Conservation (phyloP, 208 protist genomes). For the Trypanosoma conorhini region DNA sequence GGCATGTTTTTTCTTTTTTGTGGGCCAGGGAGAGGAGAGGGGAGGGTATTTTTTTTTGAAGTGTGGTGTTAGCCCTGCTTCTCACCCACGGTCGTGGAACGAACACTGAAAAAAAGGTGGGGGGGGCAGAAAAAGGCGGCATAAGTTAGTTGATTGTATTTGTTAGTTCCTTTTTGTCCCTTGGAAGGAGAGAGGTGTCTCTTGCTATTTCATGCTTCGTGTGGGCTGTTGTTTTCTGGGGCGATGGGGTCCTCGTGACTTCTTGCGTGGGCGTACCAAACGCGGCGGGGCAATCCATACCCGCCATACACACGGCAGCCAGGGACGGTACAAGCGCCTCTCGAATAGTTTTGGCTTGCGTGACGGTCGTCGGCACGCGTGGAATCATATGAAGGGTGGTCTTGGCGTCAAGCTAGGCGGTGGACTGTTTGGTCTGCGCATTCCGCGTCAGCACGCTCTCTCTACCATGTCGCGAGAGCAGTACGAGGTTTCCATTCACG, state of each 20-base stretch:
- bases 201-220: neutral
- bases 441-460: constrained; percentile 75
- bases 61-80: too few relatives aligned
- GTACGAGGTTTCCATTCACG: constrained; percentile 76
- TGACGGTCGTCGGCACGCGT: constrained; percentile 72
- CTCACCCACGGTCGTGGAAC: too few relatives aligned
- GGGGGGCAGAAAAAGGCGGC: too few relatives aligned
- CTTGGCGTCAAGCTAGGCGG: constrained; percentile 86
- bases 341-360: constrained; percentile 59
- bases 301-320: constrained; percentile 81
- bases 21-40: too few relatives aligned
- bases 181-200: neutral
- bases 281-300: constrained; percentile 76
- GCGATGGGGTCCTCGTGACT: constrained; percentile 79
- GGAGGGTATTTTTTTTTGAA: neutral
- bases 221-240: constrained; percentile 25
- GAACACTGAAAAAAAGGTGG: too few relatives aligned
- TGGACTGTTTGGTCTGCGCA: constrained; percentile 86
- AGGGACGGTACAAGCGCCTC: constrained; percentile 80
- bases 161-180: too few relatives aligned
- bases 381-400: constrained; percentile 78
- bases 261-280: constrained; percentile 76
- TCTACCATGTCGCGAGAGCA: constrained; percentile 68
- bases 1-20: neutral
- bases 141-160: too few relatives aligned